Percentiles rank a stretch among this genome's conserved stretches.
Evolutionary conservation across 2,329 filamentous ascomycete genomes (phyloP).

Genomic region (Phialemonium atrogriseum): DNA sequence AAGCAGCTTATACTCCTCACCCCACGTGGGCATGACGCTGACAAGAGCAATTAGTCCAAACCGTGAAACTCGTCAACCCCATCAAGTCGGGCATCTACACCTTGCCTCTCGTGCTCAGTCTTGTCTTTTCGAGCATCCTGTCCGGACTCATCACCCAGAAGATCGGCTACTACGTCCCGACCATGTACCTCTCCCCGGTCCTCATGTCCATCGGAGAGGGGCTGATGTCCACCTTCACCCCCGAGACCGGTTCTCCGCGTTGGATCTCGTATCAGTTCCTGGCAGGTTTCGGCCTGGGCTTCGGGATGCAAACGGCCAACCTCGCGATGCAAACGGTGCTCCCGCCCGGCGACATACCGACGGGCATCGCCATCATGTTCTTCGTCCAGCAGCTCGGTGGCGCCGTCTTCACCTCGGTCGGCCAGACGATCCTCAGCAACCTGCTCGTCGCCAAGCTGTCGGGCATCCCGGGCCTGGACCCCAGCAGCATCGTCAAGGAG

Average conservation of each 20-base stretch:
- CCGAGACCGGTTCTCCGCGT: conserved; percentile 34
- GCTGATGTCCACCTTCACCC: conserved; percentile 47
- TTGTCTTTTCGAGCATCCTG: conserved; percentile 42
- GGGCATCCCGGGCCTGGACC: conserved; percentile 32
- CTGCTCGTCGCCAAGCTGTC: conserved; percentile 30
- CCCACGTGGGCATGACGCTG: background rate
- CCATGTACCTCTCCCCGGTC: conserved; percentile 43
- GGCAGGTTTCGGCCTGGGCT: conserved; percentile 49
- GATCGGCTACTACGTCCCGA: conserved; percentile 52
- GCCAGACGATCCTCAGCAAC: conserved; percentile 44
- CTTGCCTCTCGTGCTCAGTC: conserved; percentile 46
- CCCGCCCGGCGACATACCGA: conserved; percentile 41
- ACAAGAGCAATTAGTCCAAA: conserved; percentile 34
- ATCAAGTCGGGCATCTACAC: conserved; percentile 49
- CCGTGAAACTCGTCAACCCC: conserved; percentile 42
- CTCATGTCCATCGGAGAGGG: conserved; percentile 45
- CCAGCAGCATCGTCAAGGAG: conserved; percentile 31
- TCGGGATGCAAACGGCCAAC: conserved; percentile 48
- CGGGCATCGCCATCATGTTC: conserved; percentile 46
- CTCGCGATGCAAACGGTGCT: conserved; percentile 50
- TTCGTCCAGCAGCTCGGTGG: conserved; percentile 53
- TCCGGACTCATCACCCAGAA: conserved; percentile 40
- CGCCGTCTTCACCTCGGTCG: conserved; percentile 49
- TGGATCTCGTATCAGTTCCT: conserved; percentile 56
- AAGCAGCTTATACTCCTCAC: conserved; percentile 7